Evolutionary conservation across 345 rosid genomes (phyloP).

Genomic region (Gossypium anomalum): DNA sequence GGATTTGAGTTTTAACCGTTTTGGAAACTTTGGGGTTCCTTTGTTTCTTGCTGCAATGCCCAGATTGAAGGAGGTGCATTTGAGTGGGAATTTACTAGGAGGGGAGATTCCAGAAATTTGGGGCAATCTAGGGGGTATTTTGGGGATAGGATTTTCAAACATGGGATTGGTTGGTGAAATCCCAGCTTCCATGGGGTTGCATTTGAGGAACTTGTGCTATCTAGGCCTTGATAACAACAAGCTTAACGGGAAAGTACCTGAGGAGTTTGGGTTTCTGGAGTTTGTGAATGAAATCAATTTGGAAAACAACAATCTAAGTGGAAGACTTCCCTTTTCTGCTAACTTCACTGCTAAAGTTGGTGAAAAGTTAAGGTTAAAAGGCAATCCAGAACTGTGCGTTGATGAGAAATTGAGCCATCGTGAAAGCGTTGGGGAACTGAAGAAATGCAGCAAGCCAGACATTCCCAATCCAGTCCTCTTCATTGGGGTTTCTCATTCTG

Average conservation of each 20-base stretch:
- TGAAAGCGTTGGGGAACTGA: conserved; percentile 20
- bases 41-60: conserved; percentile 39
- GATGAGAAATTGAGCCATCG: conserved; percentile 17
- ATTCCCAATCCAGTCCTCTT: conserved; percentile 20
- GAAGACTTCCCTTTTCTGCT: conserved; percentile 46
- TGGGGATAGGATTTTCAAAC: conserved; percentile 52
- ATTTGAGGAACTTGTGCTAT: conserved; percentile 37
- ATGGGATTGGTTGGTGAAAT: conserved; percentile 51
- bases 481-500: conserved; percentile 7
- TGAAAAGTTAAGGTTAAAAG: conserved; percentile 43
- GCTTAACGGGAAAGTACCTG: conserved; percentile 53
- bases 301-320: conserved; percentile 66
- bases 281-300: conserved; percentile 49
- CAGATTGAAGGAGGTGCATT: conserved; percentile 37
- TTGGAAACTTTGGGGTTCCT: conserved; percentile 53
- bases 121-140: conserved; percentile 43
- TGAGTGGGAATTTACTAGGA: conserved; percentile 64
- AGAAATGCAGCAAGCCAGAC: conserved; percentile 30
- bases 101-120: conserved; percentile 59
- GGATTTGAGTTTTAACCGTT: conserved; percentile 55
- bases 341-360: conserved; percentile 39
- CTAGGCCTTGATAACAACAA: conserved; percentile 57
- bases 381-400: conserved; percentile 45
- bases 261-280: conserved; percentile 43
- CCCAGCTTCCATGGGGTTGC: conserved; percentile 50